phyloP scores from a whole-genome alignment of 2,329 filamentous ascomycete species.

The Fusarium hainanense region DNA sequence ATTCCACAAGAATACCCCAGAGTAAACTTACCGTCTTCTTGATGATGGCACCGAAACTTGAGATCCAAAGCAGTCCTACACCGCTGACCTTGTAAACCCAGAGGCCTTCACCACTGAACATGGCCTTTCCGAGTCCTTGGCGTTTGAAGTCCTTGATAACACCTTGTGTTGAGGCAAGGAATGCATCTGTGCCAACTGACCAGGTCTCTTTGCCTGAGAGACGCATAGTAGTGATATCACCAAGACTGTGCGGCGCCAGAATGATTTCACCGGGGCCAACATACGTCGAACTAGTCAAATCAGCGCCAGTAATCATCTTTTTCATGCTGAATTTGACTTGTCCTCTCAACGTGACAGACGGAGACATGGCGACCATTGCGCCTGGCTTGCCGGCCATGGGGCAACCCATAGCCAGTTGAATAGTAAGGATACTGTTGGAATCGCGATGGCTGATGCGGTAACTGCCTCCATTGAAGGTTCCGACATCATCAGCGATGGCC shows the following conservation, averaged over 20 bases:
- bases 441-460: slow-evolving; percentile 94
- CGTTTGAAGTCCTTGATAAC: slow-evolving; percentile 88
- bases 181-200: slow-evolving; percentile 88
- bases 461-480: slow-evolving; percentile 96
- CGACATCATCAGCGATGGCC: slow-evolving; percentile 81
- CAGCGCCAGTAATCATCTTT: slow-evolving; percentile 86
- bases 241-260: slow-evolving; percentile 81
- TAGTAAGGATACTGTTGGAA: slow-evolving; percentile 86
- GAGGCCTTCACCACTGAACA: slow-evolving; percentile 93
- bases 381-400: slow-evolving; percentile 85
- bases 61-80: slow-evolving; percentile 85
- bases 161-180: slow-evolving; percentile 86
- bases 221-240: slow-evolving; percentile 85
- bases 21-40: slow-evolving; percentile 80
- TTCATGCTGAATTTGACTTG: slow-evolving; percentile 87
- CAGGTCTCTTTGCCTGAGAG: slow-evolving; percentile 79
- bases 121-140: slow-evolving; percentile 86
- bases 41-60: slow-evolving; percentile 94
- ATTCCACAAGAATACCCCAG: no score
- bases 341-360: slow-evolving; percentile 85
- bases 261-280: slow-evolving; percentile 93
- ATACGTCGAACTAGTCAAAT: slow-evolving; percentile 81
- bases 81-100: slow-evolving; percentile 91
- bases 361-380: slow-evolving; percentile 94
- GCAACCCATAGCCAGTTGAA: slow-evolving; percentile 90